Evolutionary conservation across 1,284 basidiomycete species (phyloP), one percentile per base, ranked within the genome.

Genomic region (Marasmius sp.): DNA sequence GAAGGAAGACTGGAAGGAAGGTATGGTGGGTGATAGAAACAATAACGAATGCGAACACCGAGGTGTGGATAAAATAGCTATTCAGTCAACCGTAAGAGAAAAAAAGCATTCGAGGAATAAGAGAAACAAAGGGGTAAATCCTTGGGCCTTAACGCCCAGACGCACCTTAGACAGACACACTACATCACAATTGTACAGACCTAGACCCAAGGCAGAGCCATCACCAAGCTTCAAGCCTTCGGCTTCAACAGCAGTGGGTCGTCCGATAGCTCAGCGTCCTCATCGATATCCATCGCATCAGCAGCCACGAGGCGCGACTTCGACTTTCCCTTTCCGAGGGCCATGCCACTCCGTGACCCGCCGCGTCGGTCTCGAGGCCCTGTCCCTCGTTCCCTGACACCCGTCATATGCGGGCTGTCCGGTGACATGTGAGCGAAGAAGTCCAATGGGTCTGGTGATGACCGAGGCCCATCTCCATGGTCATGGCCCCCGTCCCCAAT

Each of bases 201-300:
- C 45, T n/a, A n/a, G 45, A n/a, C 45, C 16, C 20, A 8, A 47
- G 20, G 16, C 45, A 47, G n/a, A 47, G 7, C 6, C 11, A 47
- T 55, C 51, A 22, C 49, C 58, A 16, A 27, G 27, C 27, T 27
- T 27, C 27, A 27, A 27, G 27, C 27, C 27, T 27, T 27, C 27
- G 58, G 49, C 51, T 64, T 64, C 50, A 64, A 50, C 41, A 64
- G 47, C 41, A 64, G 48, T 49, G 60, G 59, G 47, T 64, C 62
- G 47, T 64, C 62, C 48, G 59, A 57, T 43, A 41, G 48, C 4
- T 64, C 55, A 27, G 27, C 27, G 18, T 58, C 62, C 34, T 18
- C 58, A 36, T 58, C 57, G 7, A 47, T 49, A 1, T 20, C 27
- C 54, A 27, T 41, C 11, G 34, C 56, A 27, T 27, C 59, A 37